Evolutionary conservation across 164 flowering plant species (phyloP), one percentile per base, ranked within the genome.

Genomic region (Saururus chinensis): DNA sequence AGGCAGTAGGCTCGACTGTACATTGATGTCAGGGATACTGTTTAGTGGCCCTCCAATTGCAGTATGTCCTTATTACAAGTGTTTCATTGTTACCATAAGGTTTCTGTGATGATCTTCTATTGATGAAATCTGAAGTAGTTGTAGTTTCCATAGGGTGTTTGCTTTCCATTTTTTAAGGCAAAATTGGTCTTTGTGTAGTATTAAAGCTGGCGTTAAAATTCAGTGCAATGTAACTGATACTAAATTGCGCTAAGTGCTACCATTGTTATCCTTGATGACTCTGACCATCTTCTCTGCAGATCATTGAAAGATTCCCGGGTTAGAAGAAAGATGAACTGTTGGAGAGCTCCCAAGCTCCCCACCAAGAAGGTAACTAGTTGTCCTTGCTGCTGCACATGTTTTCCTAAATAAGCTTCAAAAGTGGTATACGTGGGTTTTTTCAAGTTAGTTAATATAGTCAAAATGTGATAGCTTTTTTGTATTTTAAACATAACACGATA

Each of bases 311-410:
- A 66, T 51, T 64, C 71, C 4, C 51, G 42, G 52, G 49, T 55
- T 30, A 58, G 57, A 40, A 52, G 80, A 0, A 82, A 75, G 68
- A 51, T 69, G 4, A 78, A 70, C 54, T 84, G 89, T 64, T 84
- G 91, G 89, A 73, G 78, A 75, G 70, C 80, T 60, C 84, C 85
- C 4, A 75, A 61, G 59, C 66, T 76, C 49, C 71, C 74, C 20
- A 41, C 71, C 16, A 75, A 66, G 41, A 81, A 78, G 89, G 90
- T 82, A 76, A 64, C 13, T 35, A 45, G 19, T 35, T 24, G 40
- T 35, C 4, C 11, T 40, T 20, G 35, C 17, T 49, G 22, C 48
- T 23, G 4, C 4, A 7, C 49, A 17, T 19, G 11, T 40, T 19
- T 51, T 23, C 53, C 56, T 16, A 22, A 4, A 4, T 19, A 26